Base-by-base conservation (phyloP, 768 basidiomycete genomes). In the Cyclocybe aegerita region DNA sequence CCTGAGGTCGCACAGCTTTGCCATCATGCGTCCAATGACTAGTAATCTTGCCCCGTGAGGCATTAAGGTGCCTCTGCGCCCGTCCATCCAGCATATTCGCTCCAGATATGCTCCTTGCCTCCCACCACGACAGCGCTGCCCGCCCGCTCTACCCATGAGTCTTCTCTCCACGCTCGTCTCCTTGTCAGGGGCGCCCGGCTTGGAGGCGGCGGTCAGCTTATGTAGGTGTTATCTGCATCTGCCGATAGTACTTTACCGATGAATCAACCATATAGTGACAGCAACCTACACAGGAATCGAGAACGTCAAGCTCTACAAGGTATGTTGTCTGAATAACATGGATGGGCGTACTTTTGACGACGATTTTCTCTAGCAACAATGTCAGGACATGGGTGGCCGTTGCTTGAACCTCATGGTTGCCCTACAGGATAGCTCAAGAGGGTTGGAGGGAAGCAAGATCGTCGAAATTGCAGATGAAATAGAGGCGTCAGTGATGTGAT, bases 221-320 rank as follows among this genome's bases (percentile, higher is more conserved):
- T 52, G 68, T 71, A 59, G 32, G 66, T 39, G 11, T 32, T 44
- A 30, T 30, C 8, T 11, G 12, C 12, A 4, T 6, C 11, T 47
- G 30, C 48, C 42, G 37, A 37, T 44, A 6, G 48, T 44, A 41
- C 41, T 36, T 34, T 32, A 12, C 50, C 40, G 36, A n/a, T 49
- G 37, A 53, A 35, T 31, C 12, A 38, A 4, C 12, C 47, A 7
- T 48, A 9, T 58, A 73, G 73, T 69, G 30, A 61, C 55, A 17
- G 43, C 59, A 16, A 65, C 66, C 9, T 69, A 65, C 50, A 37
- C 39, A 9, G 60, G 56, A 34, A 59, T 72, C 29, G 59, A 71
- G 52, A 69, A 71, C 49, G 63, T 76, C 42, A 74, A 74, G 54
- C 56, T 76, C 11, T 71, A 72, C 57, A 61, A 63, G 49, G 74